Base-by-base conservation (phyloP, 129 eudicot species). In the Escallonia herrerae region DNA sequence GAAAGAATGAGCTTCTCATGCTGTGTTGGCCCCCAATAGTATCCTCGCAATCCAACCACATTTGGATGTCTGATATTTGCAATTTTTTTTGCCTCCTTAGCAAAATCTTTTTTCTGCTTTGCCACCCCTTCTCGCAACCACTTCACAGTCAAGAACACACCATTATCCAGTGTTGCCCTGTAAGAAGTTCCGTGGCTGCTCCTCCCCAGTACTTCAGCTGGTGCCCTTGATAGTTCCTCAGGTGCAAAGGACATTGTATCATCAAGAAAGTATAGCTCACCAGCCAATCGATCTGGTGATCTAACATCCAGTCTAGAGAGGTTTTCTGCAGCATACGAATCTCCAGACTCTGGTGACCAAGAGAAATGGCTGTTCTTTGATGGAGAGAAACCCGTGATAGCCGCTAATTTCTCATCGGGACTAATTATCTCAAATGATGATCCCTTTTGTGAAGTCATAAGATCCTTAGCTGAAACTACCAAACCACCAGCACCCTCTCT, bases 121-220 rank as follows among this genome's bases (percentile, higher is more conserved):
- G 99, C 97, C 22, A 94, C 99, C 41, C 99, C 99, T 82, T 94
- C 99, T 78, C 99, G 74, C 80, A 94, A 78, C 99, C 99, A 94
- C 76, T 94, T 94, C 60, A 94, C 99, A 8, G 99, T 94, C 82
- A 94, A 73, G 69, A 90, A 82, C 74, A 86, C 22, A 33, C 99
- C 99, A 69, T 77, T 89, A 33, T 94, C 97, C 5, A 94, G 77
- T 7, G 99, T 89, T 1, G 99, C 96, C 77, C 90, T 74, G 60
- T 94, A 94, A 3, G 99, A 94, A 39, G 99, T 94, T 62, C 99
- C 99, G 33, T 94, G 99, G 71, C 99, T 94, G 61, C 99, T 94
- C 74, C 99, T 72, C 12, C 99, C 99, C 74, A 94, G 73, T 4
- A 94, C 99, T 63, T 89, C 99, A 3, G 99, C 99, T 6, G 99